Conservation (phyloP, 208 protist genomes). For the Trypanosomatidae sp. region DNA sequence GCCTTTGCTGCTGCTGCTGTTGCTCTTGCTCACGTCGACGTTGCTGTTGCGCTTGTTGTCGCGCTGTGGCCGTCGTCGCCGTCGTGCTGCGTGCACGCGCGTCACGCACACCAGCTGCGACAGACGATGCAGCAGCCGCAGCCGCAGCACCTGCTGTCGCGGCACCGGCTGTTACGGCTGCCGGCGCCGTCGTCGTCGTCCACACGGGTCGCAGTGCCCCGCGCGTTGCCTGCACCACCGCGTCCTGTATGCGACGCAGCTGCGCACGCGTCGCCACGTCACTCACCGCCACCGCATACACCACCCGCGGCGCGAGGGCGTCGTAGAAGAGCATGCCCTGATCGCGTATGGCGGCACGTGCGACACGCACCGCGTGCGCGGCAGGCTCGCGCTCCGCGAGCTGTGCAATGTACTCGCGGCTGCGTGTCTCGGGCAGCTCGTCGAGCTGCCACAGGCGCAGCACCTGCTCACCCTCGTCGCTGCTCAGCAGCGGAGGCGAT, state of each 20-base stretch:
- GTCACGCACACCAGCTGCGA: too few species aligned
- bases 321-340: conserved; percentile 81
- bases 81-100: too few species aligned
- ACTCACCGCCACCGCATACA: conserved; percentile 42
- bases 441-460: conserved; percentile 57
- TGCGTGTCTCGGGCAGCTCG: conserved; percentile 37
- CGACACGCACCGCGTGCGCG: conserved; percentile 44
- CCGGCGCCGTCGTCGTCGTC: conserved; percentile 4
- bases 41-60: too few species aligned
- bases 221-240: conserved; percentile 40
- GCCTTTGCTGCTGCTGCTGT: too few species aligned
- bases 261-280: conserved; percentile 7
- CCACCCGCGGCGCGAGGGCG: conserved; percentile 27
- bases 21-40: too few species aligned
- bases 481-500: neutral
- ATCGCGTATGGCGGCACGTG: conserved; percentile 56
- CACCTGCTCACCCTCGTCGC: too few species aligned
- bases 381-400: conserved; percentile 72
- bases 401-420: conserved; percentile 45
- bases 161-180: conserved; percentile 4
- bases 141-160: too few species aligned
- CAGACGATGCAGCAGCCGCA: too few species aligned
- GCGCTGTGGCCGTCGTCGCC: too few species aligned
- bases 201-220: conserved; percentile 43
- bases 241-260: conserved; percentile 38